Percentiles rank a stretch among this genome's conserved stretches.
Evolutionary conservation across 2,329 filamentous ascomycete genomes (phyloP).

Genomic region (Cryphonectria nitschkei): DNA sequence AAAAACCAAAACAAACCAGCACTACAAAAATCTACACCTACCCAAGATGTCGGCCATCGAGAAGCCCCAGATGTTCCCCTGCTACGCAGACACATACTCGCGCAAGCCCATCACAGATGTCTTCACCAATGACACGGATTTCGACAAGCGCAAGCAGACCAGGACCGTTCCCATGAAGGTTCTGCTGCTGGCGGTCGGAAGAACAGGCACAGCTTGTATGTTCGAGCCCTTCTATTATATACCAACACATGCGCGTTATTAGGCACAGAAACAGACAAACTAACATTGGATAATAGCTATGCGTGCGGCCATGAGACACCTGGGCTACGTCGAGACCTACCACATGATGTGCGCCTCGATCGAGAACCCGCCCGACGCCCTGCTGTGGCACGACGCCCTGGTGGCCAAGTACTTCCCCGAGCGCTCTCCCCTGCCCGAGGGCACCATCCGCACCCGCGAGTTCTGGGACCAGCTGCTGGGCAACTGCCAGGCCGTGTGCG

Average conservation of each 20-base stretch:
- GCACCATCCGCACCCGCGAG: conserved; percentile 50
- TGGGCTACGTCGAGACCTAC: conserved; percentile 71
- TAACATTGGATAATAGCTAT: conserved; percentile 50
- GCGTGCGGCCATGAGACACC: conserved; percentile 65
- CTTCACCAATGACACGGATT: conserved; percentile 68
- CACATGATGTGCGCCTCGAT: conserved; percentile 74
- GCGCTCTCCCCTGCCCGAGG: conserved; percentile 53
- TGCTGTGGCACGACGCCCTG: conserved; percentile 73
- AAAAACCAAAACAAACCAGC: not conserved
- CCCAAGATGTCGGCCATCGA: conserved; percentile 21
- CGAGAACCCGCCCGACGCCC: conserved; percentile 68
- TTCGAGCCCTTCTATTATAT: conserved; percentile 27
- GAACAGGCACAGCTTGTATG: conserved; percentile 72
- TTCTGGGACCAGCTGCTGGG: conserved; percentile 73
- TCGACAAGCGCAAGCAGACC: conserved; percentile 66
- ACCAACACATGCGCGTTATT: no score
- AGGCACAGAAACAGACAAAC: not conserved
- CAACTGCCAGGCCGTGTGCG: conserved; percentile 68
- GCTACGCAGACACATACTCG: conserved; percentile 38
- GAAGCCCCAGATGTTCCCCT: conserved; percentile 24
- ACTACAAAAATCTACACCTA: not conserved
- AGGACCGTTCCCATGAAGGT: conserved; percentile 73
- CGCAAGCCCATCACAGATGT: conserved; percentile 57
- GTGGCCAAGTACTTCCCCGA: conserved; percentile 56
- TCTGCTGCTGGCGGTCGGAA: conserved; percentile 68